Evolutionary conservation across 2,329 filamentous ascomycete genomes (phyloP), one percentile per base, ranked within the genome.

Genomic region (Botrytis sinoallii): DNA sequence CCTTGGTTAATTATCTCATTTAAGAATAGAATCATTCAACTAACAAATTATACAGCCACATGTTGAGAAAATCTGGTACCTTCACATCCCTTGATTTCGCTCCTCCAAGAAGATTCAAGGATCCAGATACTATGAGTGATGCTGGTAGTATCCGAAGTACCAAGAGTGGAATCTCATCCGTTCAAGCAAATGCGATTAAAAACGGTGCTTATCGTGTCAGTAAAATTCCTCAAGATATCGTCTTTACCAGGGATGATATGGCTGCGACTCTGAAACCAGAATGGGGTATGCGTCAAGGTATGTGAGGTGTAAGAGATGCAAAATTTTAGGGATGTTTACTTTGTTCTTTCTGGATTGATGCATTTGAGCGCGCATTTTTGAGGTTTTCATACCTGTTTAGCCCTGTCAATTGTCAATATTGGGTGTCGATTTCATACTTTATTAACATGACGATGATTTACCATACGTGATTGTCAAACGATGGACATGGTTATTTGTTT

Each of bases 51-150:
- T 4, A 32, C 75, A 92, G 90, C 59, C 91, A 95, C 81, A 79
- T 89, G 79, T 86, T 96, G 69, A 90, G 92, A 80, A 95, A 94
- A 80, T 95, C 92, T 2, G 85, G 88, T 75, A 93, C 92, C 0
- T 95, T 95, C 80, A 95, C 92, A 5, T 89, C 84, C 1, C 88
- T 96, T 42, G 93, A 96, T 84, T 96, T 96, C 81, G 92, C 92
- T 4, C 91, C 93, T 42, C 92, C 92, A 46, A 90, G 90, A 78
- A 91, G 90, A 81, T 92, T 95, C 83, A 89, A 88, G 82, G 88
- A 92, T 75, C 81, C 82, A 42, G 80, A 90, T 74, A 84, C 79
- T 57, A 87, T 86, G 85, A 92, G 90, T 78, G 90, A 92, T 75
- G 85, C 90, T 0, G 90, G 90, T 73, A 91, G 89, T 79, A 90